Evolutionary conservation across 129 eudicot species (phyloP).

Genomic region (Escallonia rubra): DNA sequence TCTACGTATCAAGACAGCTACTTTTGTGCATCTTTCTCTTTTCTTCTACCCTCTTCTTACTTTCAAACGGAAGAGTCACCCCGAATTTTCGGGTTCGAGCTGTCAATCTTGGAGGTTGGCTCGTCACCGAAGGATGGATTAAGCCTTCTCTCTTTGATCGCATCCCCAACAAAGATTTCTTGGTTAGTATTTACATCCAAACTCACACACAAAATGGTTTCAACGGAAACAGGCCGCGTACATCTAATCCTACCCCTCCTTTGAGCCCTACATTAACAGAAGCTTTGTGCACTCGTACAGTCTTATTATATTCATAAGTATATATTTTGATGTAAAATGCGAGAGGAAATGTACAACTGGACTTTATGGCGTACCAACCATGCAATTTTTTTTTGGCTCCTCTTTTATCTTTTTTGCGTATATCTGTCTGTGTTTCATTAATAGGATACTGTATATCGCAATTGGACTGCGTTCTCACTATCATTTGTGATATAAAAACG

Average conservation of each 20-base stretch:
- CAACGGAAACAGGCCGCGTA: too few relatives aligned
- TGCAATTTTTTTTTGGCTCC: neutral
- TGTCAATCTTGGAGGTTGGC: slow-evolving; percentile 88
- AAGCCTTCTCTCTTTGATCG: slow-evolving; percentile 67
- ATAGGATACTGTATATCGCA: neutral
- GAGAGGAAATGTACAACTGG: too few relatives aligned
- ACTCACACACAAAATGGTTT: too few relatives aligned
- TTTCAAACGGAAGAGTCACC: slow-evolving; percentile 23
- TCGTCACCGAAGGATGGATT: slow-evolving; percentile 84
- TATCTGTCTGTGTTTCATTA: neutral
- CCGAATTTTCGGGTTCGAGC: slow-evolving; percentile 39
- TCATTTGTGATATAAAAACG: neutral
- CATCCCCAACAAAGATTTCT: slow-evolving; percentile 69
- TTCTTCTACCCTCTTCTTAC: slow-evolving; percentile 8
- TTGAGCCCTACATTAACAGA: too few relatives aligned
- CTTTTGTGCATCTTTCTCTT: slow-evolving; percentile 19
- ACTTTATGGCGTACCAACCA: too few relatives aligned
- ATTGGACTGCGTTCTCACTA: too few relatives aligned
- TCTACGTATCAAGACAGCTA: slow-evolving; percentile 12
- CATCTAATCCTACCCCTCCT: too few relatives aligned
- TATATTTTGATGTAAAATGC: too few relatives aligned
- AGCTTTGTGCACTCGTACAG: too few relatives aligned
- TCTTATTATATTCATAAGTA: too few relatives aligned
- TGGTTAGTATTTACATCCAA: slow-evolving; percentile 30
- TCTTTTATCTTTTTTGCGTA: neutral